Conservation (phyloP, 352 stramenopile genomes). For the Saprolegnia diclina region DNA sequence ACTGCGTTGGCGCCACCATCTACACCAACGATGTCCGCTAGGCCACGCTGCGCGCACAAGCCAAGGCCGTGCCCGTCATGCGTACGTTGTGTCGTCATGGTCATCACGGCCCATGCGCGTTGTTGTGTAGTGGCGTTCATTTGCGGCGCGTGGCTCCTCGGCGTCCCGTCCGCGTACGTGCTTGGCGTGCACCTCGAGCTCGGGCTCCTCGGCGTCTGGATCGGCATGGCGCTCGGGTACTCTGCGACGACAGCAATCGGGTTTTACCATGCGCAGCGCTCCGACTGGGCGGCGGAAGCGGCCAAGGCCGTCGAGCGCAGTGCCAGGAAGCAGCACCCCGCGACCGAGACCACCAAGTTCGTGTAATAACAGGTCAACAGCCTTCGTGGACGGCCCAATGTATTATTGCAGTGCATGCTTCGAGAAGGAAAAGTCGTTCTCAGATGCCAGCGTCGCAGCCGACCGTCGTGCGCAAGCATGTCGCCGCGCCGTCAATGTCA, state of each 20-base stretch:
- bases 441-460: no score
- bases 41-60: constrained; percentile 65
- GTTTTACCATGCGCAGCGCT: constrained; percentile 45
- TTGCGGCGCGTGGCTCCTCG: constrained; percentile 63
- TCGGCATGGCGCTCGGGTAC: constrained; percentile 69
- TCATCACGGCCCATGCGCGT: constrained; percentile 31
- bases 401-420: no score
- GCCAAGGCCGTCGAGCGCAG: constrained; percentile 41
- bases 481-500: no score
- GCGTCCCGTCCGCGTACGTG: constrained; percentile 64
- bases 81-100: constrained; percentile 27
- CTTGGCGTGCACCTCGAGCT: constrained; percentile 37
- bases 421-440: no score
- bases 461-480: no score
- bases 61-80: constrained; percentile 47
- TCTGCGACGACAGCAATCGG: constrained; percentile 60
- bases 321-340: background rate
- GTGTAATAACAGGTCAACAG: background rate
- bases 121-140: constrained; percentile 25
- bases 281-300: constrained; percentile 55
- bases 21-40: constrained; percentile 28
- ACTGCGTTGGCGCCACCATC: background rate
- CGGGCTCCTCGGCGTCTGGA: constrained; percentile 63
- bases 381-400: no score
- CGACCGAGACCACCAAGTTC: background rate